Evolutionary conservation across 2,329 filamentous ascomycete species (phyloP).

Genomic region (Aspergillus latus): DNA sequence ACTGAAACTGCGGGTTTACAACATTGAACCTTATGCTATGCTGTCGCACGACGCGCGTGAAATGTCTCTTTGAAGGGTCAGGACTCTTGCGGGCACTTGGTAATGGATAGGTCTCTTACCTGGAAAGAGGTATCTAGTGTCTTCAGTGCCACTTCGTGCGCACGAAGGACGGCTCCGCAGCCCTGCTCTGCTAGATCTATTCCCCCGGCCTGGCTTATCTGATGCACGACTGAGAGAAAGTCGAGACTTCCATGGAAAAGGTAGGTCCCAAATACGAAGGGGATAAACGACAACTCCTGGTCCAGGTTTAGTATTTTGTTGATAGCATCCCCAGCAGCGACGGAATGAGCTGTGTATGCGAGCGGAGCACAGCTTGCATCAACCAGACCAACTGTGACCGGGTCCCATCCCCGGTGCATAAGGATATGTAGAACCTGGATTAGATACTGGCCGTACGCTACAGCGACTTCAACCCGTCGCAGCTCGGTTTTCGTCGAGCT

Average conservation of each 20-base stretch:
- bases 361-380: conserved; percentile 46
- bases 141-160: conserved; percentile 53
- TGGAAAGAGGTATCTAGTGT: conserved; percentile 54
- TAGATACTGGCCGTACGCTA: conserved; percentile 51
- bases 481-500: too few relatives aligned
- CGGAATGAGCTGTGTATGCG: conserved; percentile 49
- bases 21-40: too few relatives aligned
- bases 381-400: conserved; percentile 53
- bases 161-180: conserved; percentile 53
- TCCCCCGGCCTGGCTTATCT: conserved; percentile 47
- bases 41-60: neutral
- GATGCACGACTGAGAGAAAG: conserved; percentile 51
- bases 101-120: conserved; percentile 26
- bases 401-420: conserved; percentile 53
- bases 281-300: conserved; percentile 54
- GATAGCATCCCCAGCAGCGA: conserved; percentile 49
- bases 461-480: conserved; percentile 34
- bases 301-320: conserved; percentile 50
- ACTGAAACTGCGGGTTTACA: too few relatives aligned
- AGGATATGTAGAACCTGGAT: conserved; percentile 52
- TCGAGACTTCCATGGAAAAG: conserved; percentile 54
- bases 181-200: conserved; percentile 50
- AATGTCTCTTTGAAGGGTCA: neutral
- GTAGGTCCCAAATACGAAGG: conserved; percentile 55
- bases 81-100: neutral